phyloP scores from a whole-genome alignment of 1,284 basidiomycete genomes.

The Sanghuangporus sanghuang region DNA sequence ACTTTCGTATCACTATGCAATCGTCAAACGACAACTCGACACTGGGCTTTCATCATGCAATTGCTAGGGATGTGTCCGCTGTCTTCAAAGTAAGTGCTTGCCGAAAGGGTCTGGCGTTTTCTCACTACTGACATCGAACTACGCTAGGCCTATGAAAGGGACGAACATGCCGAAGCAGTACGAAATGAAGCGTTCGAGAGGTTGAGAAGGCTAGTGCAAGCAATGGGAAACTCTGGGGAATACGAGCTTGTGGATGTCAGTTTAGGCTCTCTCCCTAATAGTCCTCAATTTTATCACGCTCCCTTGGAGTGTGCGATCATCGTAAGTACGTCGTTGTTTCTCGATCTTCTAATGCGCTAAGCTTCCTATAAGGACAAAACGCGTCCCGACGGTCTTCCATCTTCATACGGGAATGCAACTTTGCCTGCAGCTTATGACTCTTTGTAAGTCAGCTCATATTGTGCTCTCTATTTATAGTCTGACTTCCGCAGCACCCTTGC shows the following conservation, averaged over 20 bases:
- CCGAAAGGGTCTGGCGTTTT: neutral
- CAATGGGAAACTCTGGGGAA: neutral
- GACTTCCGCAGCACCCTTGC: conserved; percentile 13
- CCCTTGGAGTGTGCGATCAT: conserved; percentile 12
- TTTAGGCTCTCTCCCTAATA: neutral
- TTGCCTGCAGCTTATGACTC: conserved; percentile 17
- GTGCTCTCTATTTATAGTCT: neutral
- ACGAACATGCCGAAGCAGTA: neutral
- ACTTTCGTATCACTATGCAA: neutral
- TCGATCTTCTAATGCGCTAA: neutral
- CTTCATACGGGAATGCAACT: conserved; percentile 12
- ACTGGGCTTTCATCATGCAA: neutral
- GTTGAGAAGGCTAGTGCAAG: conserved; percentile 1
- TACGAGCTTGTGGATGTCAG: conserved; percentile 10
- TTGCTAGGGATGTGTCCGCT: neutral
- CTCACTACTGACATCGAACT: neutral
- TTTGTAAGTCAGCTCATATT: conserved; percentile 10
- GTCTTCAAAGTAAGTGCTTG: neutral
- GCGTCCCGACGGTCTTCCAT: conserved; percentile 12
- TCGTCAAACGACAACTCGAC: neutral
- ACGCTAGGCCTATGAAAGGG: neutral
- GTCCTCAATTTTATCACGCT: neutral
- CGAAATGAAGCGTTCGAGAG: neutral
- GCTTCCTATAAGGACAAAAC: conserved; percentile 12
- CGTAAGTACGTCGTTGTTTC: neutral